Evolutionary conservation across 306 rosid species (phyloP).

Genomic region (Argentina anserina): DNA sequence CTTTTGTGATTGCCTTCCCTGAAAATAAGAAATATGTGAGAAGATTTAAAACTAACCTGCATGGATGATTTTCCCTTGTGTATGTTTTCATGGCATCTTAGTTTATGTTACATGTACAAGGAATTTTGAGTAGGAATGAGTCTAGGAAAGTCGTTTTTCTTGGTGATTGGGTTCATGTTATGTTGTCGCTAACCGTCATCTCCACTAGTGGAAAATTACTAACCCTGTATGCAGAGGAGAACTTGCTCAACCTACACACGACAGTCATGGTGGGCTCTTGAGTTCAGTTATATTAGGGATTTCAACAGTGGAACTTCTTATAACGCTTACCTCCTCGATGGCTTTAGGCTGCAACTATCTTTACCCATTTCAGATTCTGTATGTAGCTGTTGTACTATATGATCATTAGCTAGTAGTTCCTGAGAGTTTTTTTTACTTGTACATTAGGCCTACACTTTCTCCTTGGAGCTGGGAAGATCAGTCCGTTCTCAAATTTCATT

Average conservation of each 20-base stretch:
- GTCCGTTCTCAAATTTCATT: neutral
- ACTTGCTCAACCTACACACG: neutral
- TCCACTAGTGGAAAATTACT: neutral
- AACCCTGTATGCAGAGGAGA: slow-evolving; percentile 9
- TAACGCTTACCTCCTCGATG: neutral
- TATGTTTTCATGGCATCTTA: too few relatives aligned
- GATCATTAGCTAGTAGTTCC: neutral
- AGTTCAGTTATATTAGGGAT: neutral
- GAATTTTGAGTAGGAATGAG: neutral
- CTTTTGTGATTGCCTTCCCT: neutral
- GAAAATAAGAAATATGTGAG: neutral
- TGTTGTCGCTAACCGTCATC: slow-evolving; percentile 2
- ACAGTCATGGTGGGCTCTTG: neutral
- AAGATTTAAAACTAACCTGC: neutral
- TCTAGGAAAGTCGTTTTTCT: neutral
- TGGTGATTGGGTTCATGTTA: neutral
- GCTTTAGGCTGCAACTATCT: neutral
- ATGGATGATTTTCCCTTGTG: slow-evolving; percentile 14
- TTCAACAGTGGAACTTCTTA: neutral
- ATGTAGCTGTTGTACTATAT: neutral
- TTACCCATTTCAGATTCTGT: neutral
- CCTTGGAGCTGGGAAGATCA: neutral
- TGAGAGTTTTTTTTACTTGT: neutral
- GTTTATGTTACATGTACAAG: too few relatives aligned
- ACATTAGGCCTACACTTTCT: neutral